Base-by-base conservation (phyloP, 2,329 filamentous ascomycete species). In the Remersonia thermophila region DNA sequence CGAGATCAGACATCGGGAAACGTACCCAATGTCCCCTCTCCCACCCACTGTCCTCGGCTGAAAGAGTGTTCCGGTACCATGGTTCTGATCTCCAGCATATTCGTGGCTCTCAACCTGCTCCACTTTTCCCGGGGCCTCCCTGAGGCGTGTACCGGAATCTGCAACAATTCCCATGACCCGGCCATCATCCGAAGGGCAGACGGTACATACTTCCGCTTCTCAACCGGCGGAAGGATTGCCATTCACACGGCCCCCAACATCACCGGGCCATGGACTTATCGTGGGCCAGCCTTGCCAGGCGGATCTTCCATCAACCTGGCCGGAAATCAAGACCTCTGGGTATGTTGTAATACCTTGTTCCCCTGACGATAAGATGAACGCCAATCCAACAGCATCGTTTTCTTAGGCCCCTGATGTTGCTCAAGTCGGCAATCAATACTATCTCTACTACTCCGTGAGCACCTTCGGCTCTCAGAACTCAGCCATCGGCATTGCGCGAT, bases 401-500 rank as follows among this genome's bases (percentile, higher is more conserved):
- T 29, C 10, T 5, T 28, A 77, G 74, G 78, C 78, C 2, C 79
- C 79, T 0, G 77, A 82, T 45, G 69, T 77, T 11, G 54, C 60
- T 13, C 56, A 69, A 12, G 61, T 81, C n/a, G 69, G 67, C 42
- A 60, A 57, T 36, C 60, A 62, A 1, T 81, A 80, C 58, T 69
- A 79, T 47, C 66, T 83, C n/a, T 80, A 77, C 64, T 80, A 81
- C 55, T 62, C 70, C 2, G 73, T 80, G n/a, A 74, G 67, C 26
- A 60, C 66, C 1, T 79, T 77, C 43, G 76, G 76, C 1, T 66
- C 62, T 0, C 73, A 79, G 43, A 56, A 64, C 52, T 76, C 70
- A 0, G 71, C 71, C 25, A 80, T 82, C 43, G 77, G 78, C 13
- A 56, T 65, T 9, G 65, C 64, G 3, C 63, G 50, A 14, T 58